Base-by-base conservation (phyloP, 2,329 filamentous ascomycete species). In the Colletotrichum acutatum region DNA sequence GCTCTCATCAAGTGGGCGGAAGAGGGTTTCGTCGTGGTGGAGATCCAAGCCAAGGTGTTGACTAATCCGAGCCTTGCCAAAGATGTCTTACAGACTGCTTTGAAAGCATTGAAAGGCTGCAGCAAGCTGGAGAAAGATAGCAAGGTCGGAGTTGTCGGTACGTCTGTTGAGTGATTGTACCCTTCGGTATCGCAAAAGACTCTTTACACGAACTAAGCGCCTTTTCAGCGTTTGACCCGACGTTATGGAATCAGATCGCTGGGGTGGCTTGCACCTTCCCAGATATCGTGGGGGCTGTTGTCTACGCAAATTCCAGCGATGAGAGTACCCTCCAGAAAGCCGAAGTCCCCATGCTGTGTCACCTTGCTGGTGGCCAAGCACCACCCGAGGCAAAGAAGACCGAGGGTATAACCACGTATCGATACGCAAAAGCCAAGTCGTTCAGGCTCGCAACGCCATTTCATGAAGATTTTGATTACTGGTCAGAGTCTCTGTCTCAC, bases 1-100 rank as follows among this genome's bases (percentile, higher is more conserved):
- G 88, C 90, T 0, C 76, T 89, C 19, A 78, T 89, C 74, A 94
- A 94, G 80, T 94, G 92, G 92, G 91, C 91, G 0, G 91, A 94
- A 78, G 92, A 94, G 78, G 90, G 91, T 0, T 93, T 89, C 76
- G 84, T 88, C 0, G 90, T 93, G 4, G 89, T 84, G 0, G 86
- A 92, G 79, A 79, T 93, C 19, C 42, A 49, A 49, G 42, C 42
- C 42, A 49, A 49, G 42, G 42, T 19, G 42, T 49, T 49, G 42
- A 49, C 42, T n/a, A 19, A 49, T n/a, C 16, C 42, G 4, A 49
- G 19, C 8, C 8, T 19, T 49, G 42, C 42, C 42, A 19, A 6
- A 9, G 42, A 49, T 49, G 42, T 49, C 42, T 49, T 49, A 7
- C 42, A 49, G 42, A 49, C 42, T 49, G 42, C 42, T n/a, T 49